These are phyloP conservation scores for Talaromyces liani DNA, from an alignment of 495 filamentous ascomycete species.

Conservation along the genomic window DNA sequence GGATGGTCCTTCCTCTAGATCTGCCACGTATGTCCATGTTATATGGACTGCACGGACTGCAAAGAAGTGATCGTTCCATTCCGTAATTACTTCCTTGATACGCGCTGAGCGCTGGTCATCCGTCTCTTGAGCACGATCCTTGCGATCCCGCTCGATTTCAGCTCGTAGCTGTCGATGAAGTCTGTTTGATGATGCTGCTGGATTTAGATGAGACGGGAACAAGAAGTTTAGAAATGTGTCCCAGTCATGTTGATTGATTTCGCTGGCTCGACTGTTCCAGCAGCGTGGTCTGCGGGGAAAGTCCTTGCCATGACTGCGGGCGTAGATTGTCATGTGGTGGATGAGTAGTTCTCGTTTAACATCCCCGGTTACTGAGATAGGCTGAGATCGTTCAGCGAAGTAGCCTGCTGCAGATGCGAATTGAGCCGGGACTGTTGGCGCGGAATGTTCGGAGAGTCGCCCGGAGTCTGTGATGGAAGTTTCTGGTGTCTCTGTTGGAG, in stretches of 20 bases:
- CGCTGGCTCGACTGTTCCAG: constrained; percentile 27
- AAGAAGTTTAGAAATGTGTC: constrained; percentile 42
- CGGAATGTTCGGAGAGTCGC: background rate
- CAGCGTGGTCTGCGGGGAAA: constrained; percentile 39
- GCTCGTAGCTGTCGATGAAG: constrained; percentile 34
- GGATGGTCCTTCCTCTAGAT: constrained; percentile 28
- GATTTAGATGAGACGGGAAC: constrained; percentile 34
- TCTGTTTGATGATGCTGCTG: constrained; percentile 31
- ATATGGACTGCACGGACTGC: constrained; percentile 32
- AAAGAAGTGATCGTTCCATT: constrained; percentile 50
- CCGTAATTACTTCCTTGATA: constrained; percentile 36
- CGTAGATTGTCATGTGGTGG: constrained; percentile 38
- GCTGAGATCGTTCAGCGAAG: constrained; percentile 33
- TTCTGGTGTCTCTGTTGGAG: background rate
- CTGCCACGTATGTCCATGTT: constrained; percentile 29
- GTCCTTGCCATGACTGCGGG: constrained; percentile 37
- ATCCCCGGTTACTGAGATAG: constrained; percentile 9
- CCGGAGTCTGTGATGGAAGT: background rate
- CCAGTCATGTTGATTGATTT: constrained; percentile 44
- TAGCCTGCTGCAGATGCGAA: constrained; percentile 38
- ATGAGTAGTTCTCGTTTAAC: constrained; percentile 21
- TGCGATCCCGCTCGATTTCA: constrained; percentile 34
- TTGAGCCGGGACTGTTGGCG: constrained; percentile 19
- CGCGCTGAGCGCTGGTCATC: constrained; percentile 33
- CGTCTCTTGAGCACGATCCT: constrained; percentile 36